Conservation (phyloP, 768 basidiomycete genomes). For the Podaxis mareebaensis region DNA sequence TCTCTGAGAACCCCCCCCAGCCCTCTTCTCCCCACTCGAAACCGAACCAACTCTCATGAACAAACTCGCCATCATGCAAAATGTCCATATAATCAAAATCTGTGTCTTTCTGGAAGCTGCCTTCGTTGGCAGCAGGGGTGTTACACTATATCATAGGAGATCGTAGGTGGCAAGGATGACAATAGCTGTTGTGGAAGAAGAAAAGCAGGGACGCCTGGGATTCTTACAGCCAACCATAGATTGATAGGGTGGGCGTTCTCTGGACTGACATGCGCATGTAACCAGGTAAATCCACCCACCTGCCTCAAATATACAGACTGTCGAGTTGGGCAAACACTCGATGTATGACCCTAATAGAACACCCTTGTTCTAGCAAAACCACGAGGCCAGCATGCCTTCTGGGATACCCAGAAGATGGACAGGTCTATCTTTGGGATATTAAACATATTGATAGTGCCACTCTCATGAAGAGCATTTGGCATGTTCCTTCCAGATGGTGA, state of each 20-base stretch:
- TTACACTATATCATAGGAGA: not conserved
- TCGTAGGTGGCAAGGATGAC: not conserved
- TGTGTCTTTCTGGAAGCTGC: not conserved
- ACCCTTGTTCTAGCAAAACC: no score
- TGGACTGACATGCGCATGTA: not conserved
- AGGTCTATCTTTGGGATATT: no score
- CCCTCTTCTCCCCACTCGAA: slow-evolving; percentile 65
- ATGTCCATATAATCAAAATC: slow-evolving; percentile 4
- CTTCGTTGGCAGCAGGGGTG: not conserved
- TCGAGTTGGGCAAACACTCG: not conserved
- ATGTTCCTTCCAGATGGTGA: no score
- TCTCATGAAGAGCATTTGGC: no score
- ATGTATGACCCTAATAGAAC: not conserved
- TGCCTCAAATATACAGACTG: not conserved
- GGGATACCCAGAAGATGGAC: no score
- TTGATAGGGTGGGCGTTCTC: not conserved
- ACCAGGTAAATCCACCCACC: not conserved
- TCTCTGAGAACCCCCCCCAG: slow-evolving; percentile 84
- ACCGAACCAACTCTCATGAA: slow-evolving; percentile 85
- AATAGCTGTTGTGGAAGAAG: not conserved
- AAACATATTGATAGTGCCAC: no score
- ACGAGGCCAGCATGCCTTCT: no score
- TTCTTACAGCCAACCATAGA: not conserved
- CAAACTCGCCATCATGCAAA: slow-evolving; percentile 62
- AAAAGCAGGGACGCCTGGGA: not conserved